These are phyloP conservation scores for Phialophora macrospora DNA, from an alignment of 2,329 filamentous ascomycete genomes.

Conservation along the genomic window DNA sequence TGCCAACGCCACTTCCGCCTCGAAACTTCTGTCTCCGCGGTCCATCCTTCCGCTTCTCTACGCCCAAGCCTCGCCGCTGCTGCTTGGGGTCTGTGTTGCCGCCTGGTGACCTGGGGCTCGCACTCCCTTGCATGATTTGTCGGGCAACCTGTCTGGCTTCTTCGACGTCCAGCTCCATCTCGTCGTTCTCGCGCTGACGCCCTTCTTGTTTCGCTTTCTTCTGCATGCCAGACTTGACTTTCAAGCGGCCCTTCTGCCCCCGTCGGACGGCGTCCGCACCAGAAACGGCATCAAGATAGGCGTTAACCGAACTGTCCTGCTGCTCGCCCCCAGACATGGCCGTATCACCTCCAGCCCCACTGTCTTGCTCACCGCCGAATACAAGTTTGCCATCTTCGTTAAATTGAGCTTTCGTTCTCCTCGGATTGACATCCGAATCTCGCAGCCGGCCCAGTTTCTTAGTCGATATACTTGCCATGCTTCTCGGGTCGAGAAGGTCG, in stretches of 20 bases:
- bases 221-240: slow-evolving; percentile 58
- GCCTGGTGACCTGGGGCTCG: slow-evolving; percentile 13
- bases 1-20: slow-evolving; percentile 30
- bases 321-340: slow-evolving; percentile 50
- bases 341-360: slow-evolving; percentile 46
- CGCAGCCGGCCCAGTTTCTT: slow-evolving; percentile 42
- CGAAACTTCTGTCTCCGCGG: slow-evolving; percentile 28
- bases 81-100: slow-evolving; percentile 14
- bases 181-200: slow-evolving; percentile 43
- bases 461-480: slow-evolving; percentile 83
- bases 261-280: slow-evolving; percentile 63
- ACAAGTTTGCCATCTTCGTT: slow-evolving; percentile 53
- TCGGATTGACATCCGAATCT: slow-evolving; percentile 47
- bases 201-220: slow-evolving; percentile 43
- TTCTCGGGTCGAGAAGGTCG: slow-evolving; percentile 86
- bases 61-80: slow-evolving; percentile 36
- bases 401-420: slow-evolving; percentile 50
- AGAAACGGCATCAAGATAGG: slow-evolving; percentile 65
- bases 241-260: slow-evolving; percentile 64
- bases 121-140: slow-evolving; percentile 34
- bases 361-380: slow-evolving; percentile 45
- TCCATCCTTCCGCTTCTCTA: slow-evolving; percentile 33
- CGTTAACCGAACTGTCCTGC: slow-evolving; percentile 54
- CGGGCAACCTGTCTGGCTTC: slow-evolving; percentile 49
- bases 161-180: slow-evolving; percentile 54